Evolutionary conservation across 208 protist genomes (phyloP).

Genomic region (Trypanosoma melophagium): DNA sequence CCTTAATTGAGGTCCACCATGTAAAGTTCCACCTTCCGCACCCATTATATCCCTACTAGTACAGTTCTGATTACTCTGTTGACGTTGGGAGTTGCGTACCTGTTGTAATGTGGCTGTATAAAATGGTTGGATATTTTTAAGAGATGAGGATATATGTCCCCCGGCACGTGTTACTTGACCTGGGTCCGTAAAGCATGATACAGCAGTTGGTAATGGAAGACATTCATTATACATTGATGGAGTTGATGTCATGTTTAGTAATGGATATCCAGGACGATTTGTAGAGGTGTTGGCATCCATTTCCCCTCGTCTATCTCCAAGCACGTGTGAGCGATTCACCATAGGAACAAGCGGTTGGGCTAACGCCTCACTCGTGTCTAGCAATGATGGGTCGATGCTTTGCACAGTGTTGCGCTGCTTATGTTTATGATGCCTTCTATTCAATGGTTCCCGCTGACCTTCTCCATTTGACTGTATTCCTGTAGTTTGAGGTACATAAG

Average conservation of each 20-base stretch:
- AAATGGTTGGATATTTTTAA: slow-evolving; percentile 26
- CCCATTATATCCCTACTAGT: background rate
- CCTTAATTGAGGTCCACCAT: background rate
- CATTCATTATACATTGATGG: slow-evolving; percentile 16
- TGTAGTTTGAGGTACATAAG: background rate
- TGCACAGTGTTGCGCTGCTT: background rate
- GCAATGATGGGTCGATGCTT: background rate
- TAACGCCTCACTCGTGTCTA: background rate
- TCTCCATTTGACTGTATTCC: background rate
- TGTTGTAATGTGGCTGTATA: slow-evolving; percentile 15
- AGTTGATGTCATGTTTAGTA: background rate
- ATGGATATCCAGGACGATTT: background rate
- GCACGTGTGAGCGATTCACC: slow-evolving; percentile 10
- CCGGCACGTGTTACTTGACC: background rate
- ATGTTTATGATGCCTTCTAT: background rate
- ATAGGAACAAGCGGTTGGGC: background rate
- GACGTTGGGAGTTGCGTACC: background rate
- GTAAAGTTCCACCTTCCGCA: background rate
- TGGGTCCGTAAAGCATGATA: slow-evolving; percentile 21
- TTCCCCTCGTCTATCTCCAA: background rate
- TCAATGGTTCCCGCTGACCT: background rate
- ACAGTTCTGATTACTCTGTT: background rate
- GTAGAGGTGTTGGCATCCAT: background rate
- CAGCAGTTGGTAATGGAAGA: slow-evolving; percentile 23
- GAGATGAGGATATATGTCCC: background rate